Evolutionary conservation across 1,284 basidiomycete genomes (phyloP), one percentile per base, ranked within the genome.

Genomic region (Mycosarcoma maydis): DNA sequence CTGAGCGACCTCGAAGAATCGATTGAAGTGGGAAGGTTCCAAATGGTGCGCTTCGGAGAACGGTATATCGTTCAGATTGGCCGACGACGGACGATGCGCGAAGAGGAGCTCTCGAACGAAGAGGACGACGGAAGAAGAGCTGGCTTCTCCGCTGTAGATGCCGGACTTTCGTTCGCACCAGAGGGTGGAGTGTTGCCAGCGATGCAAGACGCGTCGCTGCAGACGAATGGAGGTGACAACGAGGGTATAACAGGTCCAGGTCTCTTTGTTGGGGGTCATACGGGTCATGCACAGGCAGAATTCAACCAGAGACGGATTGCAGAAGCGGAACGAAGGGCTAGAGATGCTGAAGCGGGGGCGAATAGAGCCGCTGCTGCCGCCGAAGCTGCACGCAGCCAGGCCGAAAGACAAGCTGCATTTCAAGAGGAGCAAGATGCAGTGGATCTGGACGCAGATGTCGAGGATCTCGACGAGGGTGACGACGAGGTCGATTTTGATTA

Each of bases 41-140:
- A 76, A 17, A 71, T 64, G 34, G 64, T 74, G 4, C 69, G 74
- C 3, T 76, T 73, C 23, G 76, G 76, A 7, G 74, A 78, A 27
- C 58, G 72, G 4, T 71, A 76, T 44, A 76, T 76, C 34, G 76
- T 78, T 3, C 76, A 78, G 67, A 75, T 78, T 23, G 76, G 76
- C 16, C 30, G 72, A 3, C 50, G 67, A 16, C 56, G 76, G 29
- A 78, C 76, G 20, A 61, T 76, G 49, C 45, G 58, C 19, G 76
- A 78, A 22, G 73, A 78, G 38, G 76, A 78, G 41, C 40, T 76
- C 10, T 70, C 65, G 23, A 67, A 71, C 13, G 66, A 72, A n/a
- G 74, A 74, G 33, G 72, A 74, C 42, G 72, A 76, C 4, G 45
- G 64, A 3, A 52, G 55, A 16, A 45, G 67, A 24, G 53, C 56